Evolutionary conservation across 352 stramenopile species (phyloP).

Genomic region (Blastocystis sp.): DNA sequence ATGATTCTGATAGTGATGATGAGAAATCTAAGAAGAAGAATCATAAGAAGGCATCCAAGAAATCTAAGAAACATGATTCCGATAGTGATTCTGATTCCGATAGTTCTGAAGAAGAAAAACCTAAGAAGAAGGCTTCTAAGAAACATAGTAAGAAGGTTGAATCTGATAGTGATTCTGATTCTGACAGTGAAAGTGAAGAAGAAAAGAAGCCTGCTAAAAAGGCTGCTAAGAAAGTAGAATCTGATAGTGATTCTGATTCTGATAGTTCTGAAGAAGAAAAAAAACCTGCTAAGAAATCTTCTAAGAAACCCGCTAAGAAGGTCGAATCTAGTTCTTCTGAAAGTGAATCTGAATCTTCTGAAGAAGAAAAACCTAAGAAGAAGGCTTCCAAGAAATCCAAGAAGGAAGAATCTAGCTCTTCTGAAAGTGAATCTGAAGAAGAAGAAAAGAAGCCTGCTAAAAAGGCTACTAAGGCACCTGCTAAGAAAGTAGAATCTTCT

Average conservation of each 20-base stretch:
- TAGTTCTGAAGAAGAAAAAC: conserved; percentile 16
- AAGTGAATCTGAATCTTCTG: conserved; percentile 14
- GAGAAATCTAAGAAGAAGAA: conserved; percentile 16
- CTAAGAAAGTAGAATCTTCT: background rate
- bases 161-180: background rate
- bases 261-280: background rate
- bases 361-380: conserved; percentile 18
- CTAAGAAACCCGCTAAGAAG: conserved; percentile 10
- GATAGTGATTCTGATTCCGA: background rate
- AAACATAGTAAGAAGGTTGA: background rate
- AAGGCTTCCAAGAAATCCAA: too few relatives aligned
- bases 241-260: background rate
- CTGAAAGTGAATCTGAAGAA: background rate
- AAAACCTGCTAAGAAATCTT: conserved; percentile 22
- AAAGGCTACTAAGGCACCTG: too few relatives aligned
- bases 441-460: conserved; percentile 15
- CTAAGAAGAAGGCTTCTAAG: conserved; percentile 20
- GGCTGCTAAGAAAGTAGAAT: conserved; percentile 10
- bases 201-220: conserved; percentile 9
- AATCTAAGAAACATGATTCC: background rate
- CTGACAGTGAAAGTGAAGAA: background rate
- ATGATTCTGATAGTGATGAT: conserved; percentile 20
- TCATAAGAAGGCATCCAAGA: background rate
- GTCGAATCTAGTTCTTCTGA: background rate
- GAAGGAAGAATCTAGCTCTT: conserved; percentile 13